These are phyloP conservation scores for Macadamia tetraphylla DNA, from an alignment of 164 flowering plant species.

Conservation along the genomic window DNA sequence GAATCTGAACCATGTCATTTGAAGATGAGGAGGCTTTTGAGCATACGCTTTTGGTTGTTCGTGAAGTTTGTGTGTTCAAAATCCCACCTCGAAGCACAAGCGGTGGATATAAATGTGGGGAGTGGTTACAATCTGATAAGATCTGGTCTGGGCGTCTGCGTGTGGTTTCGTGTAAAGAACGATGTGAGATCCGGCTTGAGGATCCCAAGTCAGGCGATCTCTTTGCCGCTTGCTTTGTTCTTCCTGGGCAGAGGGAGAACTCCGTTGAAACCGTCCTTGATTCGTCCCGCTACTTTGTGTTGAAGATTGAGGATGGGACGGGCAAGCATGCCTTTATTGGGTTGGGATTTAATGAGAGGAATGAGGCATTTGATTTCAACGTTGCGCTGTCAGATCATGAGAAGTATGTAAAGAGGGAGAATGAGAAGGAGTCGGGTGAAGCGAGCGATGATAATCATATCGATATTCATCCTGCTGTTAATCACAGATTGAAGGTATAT, in stretches of 20 bases:
- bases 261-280: conserved; percentile 91
- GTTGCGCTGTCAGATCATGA: conserved; percentile 98
- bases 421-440: conserved; percentile 56
- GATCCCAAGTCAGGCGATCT: conserved; percentile 89
- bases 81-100: conserved; percentile 89
- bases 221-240: conserved; percentile 89
- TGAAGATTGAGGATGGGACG: conserved; percentile 86
- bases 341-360: conserved; percentile 83
- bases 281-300: conserved; percentile 90
- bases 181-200: conserved; percentile 97
- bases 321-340: conserved; percentile 98
- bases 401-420: conserved; percentile 81
- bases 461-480: conserved; percentile 94
- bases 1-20: conserved; percentile 45
- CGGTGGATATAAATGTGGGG: conserved; percentile 99
- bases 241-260: conserved; percentile 78
- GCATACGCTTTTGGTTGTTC: conserved; percentile 95
- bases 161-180: conserved; percentile 71
- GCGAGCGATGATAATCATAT: conserved; percentile 43
- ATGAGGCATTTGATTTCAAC: conserved; percentile 98
- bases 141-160: conserved; percentile 99
- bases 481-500: conserved; percentile 95
- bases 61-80: conserved; percentile 90
- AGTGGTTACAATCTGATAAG: conserved; percentile 97
- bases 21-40: conserved; percentile 79